phyloP scores from a whole-genome alignment of 306 rosid genomes.

The Lotus japonicus region DNA sequence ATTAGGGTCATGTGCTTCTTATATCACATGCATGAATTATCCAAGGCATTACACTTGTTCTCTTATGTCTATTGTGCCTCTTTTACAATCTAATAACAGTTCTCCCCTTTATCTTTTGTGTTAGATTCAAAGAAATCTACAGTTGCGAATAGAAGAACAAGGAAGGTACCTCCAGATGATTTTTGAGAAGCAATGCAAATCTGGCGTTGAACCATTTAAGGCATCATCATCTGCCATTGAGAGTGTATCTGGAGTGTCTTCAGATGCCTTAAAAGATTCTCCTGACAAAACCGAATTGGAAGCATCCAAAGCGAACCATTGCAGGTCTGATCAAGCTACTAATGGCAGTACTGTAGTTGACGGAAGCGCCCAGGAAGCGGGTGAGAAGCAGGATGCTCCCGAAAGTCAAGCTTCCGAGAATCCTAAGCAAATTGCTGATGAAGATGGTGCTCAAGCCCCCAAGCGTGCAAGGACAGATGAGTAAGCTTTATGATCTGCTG shows the following conservation, averaged over 20 bases:
- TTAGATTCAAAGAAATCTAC: conserved; percentile 82
- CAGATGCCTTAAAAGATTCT: conserved; percentile 41
- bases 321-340: conserved; percentile 26
- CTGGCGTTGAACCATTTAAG: conserved; percentile 40
- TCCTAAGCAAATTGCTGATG: conserved; percentile 34
- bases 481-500: conserved; percentile 29
- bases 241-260: conserved; percentile 36
- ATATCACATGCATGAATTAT: background rate
- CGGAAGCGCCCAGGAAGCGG: conserved; percentile 25
- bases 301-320: conserved; percentile 34
- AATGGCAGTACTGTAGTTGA: conserved; percentile 23
- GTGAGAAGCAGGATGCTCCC: conserved; percentile 34
- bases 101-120: background rate
- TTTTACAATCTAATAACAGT: background rate
- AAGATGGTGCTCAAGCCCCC: conserved; percentile 33
- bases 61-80: background rate
- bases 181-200: conserved; percentile 82
- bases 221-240: conserved; percentile 36
- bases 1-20: background rate
- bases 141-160: conserved; percentile 96
- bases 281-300: conserved; percentile 44
- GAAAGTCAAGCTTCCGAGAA: conserved; percentile 29
- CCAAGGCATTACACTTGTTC: background rate
- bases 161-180: conserved; percentile 92
- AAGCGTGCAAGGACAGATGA: conserved; percentile 65